These are phyloP conservation scores for Eucalyptus grandis DNA, from an alignment of 345 rosid genomes.

Conservation along the genomic window DNA sequence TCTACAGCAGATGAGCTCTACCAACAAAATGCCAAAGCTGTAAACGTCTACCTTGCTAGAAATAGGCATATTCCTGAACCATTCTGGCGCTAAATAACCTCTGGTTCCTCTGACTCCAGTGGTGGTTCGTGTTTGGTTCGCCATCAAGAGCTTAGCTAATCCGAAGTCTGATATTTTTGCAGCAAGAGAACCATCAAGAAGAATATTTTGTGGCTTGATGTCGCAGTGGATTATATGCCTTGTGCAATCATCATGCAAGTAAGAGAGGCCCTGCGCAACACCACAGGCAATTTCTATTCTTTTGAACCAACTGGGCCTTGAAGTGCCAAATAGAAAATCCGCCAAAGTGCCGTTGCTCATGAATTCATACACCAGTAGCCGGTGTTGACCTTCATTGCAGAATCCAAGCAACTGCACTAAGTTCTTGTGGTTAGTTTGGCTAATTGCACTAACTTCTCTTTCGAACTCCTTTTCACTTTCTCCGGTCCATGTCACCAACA, in stretches of 20 bases:
- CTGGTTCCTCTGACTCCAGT: slow-evolving; percentile 1
- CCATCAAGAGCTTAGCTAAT: neutral
- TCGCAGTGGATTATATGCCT: slow-evolving; percentile 5
- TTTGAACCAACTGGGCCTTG: slow-evolving; percentile 4
- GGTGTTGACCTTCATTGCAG: slow-evolving; percentile 6
- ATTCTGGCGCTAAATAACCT: slow-evolving; percentile 9
- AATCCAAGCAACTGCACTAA: slow-evolving; percentile 16
- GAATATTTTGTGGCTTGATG: slow-evolving; percentile 4
- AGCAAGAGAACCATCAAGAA: neutral
- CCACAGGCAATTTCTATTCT: slow-evolving; percentile 5
- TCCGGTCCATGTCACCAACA: neutral
- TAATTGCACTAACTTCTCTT: slow-evolving; percentile 3
- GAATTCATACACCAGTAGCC: slow-evolving; percentile 13
- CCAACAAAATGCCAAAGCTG: slow-evolving; percentile 11
- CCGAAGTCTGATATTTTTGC: slow-evolving; percentile 9
- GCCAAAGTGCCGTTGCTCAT: slow-evolving; percentile 9
- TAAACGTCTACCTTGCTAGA: slow-evolving; percentile 16
- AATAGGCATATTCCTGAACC: neutral
- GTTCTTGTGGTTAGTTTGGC: slow-evolving; percentile 23
- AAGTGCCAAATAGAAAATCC: neutral
- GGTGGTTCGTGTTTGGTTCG: neutral
- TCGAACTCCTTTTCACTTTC: slow-evolving; percentile 10
- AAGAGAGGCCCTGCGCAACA: slow-evolving; percentile 7
- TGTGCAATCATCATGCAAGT: slow-evolving; percentile 12
- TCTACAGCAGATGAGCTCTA: slow-evolving; percentile 8